Base-by-base conservation (phyloP, 1,284 basidiomycete genomes). In the Singerocomus inundabilis region DNA sequence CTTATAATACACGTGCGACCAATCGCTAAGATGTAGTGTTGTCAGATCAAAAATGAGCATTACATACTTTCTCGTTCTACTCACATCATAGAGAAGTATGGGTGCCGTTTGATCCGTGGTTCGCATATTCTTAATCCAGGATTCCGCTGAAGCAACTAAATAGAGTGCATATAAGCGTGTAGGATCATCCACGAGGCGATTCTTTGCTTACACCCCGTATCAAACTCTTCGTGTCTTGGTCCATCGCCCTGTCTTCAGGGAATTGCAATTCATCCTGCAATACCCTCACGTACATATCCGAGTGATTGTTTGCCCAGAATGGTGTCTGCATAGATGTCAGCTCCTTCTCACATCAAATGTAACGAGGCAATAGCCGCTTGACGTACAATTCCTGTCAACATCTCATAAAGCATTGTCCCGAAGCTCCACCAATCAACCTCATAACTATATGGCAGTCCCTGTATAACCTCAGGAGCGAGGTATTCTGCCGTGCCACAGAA, bases 351-450 rank as follows among this genome's bases (percentile, higher is more conserved):
- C 40, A 36, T 9, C 36, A 52, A 38, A 51, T 47, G 53, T 42
- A 33, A 54, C 18, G 47, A 48, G 38, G 26, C 34, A 44, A 43
- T 26, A 49, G 30, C 33, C 49, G 26, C 44, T 43, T 26, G 12
- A 83, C 88, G 75, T 67, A 91, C 89, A 57, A 91, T 90, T 31
- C 91, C 92, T 35, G 87, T 90, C 68, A 93, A 73, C 84, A 96
- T 95, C 74, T 98, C 96, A 68, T 91, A 94, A 50, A 98, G 74
- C 88, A 98, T 97, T 53, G 94, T 98, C 16, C 95, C 95, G 62
- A 97, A 90, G 57, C 89, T 91, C 94, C 95, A 98, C 91, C 93
- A 96, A 67, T 98, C 95, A 18, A 96, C 93, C 59, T 95, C 91
- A 64, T 95, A 98, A 55, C 88, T 88, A 69, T 98, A 98, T 16